A percentile compares a stretch with the other conserved stretches of the same genome.
These are phyloP conservation scores for Histomonas meleagridis DNA, from an alignment of 208 protist species.

Conservation along the genomic window DNA sequence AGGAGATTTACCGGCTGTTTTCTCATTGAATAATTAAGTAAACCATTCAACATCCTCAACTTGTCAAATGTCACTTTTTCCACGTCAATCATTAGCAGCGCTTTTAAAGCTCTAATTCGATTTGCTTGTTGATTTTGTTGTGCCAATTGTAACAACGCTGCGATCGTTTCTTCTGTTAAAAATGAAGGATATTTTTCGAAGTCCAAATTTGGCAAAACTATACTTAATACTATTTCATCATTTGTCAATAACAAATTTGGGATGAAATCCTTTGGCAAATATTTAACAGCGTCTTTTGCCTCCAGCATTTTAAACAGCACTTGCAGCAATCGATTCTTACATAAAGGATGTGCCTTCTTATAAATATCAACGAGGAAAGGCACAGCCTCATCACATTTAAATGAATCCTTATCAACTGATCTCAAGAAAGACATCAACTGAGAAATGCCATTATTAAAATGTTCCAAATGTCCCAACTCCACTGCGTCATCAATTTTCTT, in stretches of 20 bases:
- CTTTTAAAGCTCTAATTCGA: not conserved
- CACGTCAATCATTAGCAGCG: not conserved
- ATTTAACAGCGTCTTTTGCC: no score
- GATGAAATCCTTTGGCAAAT: not conserved
- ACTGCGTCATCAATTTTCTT: not conserved
- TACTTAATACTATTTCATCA: not conserved
- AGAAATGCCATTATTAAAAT: not conserved
- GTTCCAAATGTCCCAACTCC: not conserved
- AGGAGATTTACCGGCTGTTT: not conserved
- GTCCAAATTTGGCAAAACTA: not conserved
- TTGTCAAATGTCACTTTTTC: no score
- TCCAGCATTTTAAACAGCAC: not conserved
- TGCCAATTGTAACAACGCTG: not conserved
- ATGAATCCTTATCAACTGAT: not conserved
- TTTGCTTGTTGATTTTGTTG: not conserved
- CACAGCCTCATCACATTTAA: no score
- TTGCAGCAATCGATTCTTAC: not conserved
- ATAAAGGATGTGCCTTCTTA: not conserved
- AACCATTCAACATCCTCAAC: not conserved
- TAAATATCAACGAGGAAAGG: not conserved
- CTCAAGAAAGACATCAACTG: not conserved
- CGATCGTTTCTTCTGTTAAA: not conserved
- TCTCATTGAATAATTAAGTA: not conserved
- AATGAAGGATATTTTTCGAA: not conserved
- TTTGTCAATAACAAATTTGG: not conserved